Conservation (phyloP, 2,329 filamentous ascomycete species). For the Pezicula neosporulosa region DNA sequence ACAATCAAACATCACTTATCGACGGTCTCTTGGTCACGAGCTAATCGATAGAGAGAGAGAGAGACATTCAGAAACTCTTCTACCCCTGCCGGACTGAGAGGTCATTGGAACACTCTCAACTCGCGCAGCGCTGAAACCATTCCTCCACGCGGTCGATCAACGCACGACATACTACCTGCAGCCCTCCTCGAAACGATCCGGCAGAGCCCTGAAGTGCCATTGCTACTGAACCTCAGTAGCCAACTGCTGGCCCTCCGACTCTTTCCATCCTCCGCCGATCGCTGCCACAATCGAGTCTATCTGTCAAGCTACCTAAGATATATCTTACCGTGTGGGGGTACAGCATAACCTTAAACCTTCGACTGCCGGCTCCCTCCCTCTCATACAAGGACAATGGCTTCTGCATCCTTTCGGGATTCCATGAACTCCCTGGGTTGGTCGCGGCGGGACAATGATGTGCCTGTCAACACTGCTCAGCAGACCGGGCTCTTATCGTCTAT, state of each 20-base stretch:
- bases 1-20: neutral
- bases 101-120: conserved; percentile 29
- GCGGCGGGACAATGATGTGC: conserved; percentile 73
- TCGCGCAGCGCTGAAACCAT: conserved; percentile 14
- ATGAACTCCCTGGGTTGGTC: conserved; percentile 96
- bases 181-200: conserved; percentile 5
- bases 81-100: conserved; percentile 6
- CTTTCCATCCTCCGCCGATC: conserved; percentile 10
- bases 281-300: neutral
- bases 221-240: conserved; percentile 39
- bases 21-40: conserved; percentile 13
- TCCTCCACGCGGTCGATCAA: conserved; percentile 23
- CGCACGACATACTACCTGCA: conserved; percentile 28
- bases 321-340: conserved; percentile 6
- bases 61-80: neutral
- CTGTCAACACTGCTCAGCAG: conserved; percentile 68
- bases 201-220: conserved; percentile 20
- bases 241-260: conserved; percentile 3
- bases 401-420: conserved; percentile 84
- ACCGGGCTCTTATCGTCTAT: conserved; percentile 77
- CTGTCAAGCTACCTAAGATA: conserved; percentile 1
- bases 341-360: conserved; percentile 10
- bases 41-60: neutral
- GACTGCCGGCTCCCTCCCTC: conserved; percentile 16
- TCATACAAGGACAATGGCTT: conserved; percentile 61